Evolutionary conservation across 345 rosid genomes (phyloP), one percentile per base, ranked within the genome.

Genomic region (Sisymbrium irio): DNA sequence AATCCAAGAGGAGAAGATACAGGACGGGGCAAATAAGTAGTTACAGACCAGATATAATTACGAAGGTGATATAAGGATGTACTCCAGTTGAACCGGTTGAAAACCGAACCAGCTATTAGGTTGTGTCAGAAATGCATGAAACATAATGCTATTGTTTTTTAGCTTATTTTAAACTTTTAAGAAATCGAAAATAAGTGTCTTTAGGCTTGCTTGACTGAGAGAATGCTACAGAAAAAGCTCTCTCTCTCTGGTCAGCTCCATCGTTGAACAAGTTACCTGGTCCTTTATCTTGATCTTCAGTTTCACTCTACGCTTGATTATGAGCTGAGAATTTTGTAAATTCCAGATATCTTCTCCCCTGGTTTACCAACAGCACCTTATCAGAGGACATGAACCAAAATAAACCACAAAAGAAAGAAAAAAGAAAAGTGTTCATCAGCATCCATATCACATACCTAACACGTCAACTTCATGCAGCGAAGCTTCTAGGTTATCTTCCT

Each of bases 341-440:
- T 65, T 65, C 45, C 58, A 7, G n/a, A 6, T 12, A 47, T 65
- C 55, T 63, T 63, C 55, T 63, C 55, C 22, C 41, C 68, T 63
- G 50, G 15, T 62, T 45, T 25, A 28, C 68, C 15, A 63, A 63
- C 41, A 63, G 17, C 54, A 28, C 67, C 44, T 28, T 63, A 17
- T 63, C 27, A 45, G 17, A 39, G 20, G 40, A 49, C 19, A 0
- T 1, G 35, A 30, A 28, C 27, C 40, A 63, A 28, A 30, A 17
- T 2, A 42, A 42, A 62, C 7, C 1, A 9, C 8, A 30, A 17
- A 2, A 59, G 7, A 8, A 3, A 8, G 4, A 30, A 45, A 44
- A 44, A 11, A 5, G 28, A 27, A 0, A 27, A 27, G 4, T 27
- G 28, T 27, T 27, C 28, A 27, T 27, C 28, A 27, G 28, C 28